A percentile compares a stretch with the other conserved stretches of the same genome.
Evolutionary conservation across 179 eudicot species (phyloP).

Genomic region (Sideroxylon spinosum): DNA sequence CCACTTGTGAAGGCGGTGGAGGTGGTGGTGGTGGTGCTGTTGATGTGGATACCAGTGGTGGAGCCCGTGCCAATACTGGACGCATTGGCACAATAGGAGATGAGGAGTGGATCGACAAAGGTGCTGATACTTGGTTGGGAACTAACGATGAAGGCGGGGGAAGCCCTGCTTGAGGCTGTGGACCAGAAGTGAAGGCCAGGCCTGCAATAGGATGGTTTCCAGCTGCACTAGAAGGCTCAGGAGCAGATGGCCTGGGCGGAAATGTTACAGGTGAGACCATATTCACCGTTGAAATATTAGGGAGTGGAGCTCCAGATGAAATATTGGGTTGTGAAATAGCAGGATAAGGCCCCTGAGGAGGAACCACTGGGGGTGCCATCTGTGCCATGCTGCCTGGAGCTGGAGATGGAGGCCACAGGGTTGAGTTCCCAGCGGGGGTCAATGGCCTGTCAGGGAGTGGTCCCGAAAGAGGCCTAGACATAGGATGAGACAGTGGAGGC

Average conservation of each 20-base stretch:
- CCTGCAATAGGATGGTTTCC: background rate
- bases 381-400: conserved; percentile 20
- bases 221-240: background rate
- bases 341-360: conserved; percentile 22
- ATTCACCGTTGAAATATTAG: conserved; percentile 9
- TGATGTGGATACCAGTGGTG: conserved; percentile 32
- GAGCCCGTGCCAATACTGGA: background rate
- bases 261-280: conserved; percentile 20
- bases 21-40: conserved; percentile 29
- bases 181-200: background rate
- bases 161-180: conserved; percentile 28
- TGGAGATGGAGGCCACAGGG: conserved; percentile 24
- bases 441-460: conserved; percentile 28
- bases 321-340: conserved; percentile 22
- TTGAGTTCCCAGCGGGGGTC: conserved; percentile 20
- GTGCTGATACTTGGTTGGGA: conserved; percentile 19
- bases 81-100: conserved; percentile 14
- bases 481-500: conserved; percentile 19
- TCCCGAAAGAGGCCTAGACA: conserved; percentile 17
- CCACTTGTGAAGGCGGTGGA: conserved; percentile 30
- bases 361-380: conserved; percentile 21
- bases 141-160: conserved; percentile 19
- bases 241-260: conserved; percentile 16
- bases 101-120: conserved; percentile 27
- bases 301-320: conserved; percentile 24